Evolutionary conservation across 192 early-diverging fungal genomes (phyloP).

Genomic region (Umbelopsis isabellina): DNA sequence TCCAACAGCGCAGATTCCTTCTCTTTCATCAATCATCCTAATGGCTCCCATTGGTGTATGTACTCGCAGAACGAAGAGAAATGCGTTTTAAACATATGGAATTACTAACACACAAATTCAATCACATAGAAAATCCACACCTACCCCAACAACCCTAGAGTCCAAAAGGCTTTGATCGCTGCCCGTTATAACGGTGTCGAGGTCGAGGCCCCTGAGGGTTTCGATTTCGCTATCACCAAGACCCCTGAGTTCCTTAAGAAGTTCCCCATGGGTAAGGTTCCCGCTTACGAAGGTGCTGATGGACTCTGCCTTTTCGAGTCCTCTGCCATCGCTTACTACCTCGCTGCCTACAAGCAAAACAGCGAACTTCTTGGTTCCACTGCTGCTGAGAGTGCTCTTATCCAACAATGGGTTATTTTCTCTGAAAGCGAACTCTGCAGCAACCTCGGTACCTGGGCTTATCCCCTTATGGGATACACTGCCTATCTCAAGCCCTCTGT

Average conservation of each 20-base stretch:
- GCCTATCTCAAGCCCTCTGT: slow-evolving; percentile 56
- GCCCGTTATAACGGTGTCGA: slow-evolving; percentile 71
- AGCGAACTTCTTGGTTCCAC: slow-evolving; percentile 59
- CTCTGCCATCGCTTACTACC: slow-evolving; percentile 92
- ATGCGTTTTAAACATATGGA: background rate
- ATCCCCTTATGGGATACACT: slow-evolving; percentile 48
- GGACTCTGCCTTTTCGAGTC: slow-evolving; percentile 79
- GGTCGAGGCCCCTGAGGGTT: slow-evolving; percentile 61
- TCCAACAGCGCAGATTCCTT: background rate
- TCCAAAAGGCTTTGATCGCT: slow-evolving; percentile 63
- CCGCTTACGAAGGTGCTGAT: slow-evolving; percentile 83
- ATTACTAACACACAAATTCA: background rate
- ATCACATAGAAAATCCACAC: slow-evolving; percentile 54
- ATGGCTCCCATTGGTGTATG: slow-evolving; percentile 39
- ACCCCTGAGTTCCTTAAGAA: slow-evolving; percentile 85
- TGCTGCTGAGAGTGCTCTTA: slow-evolving; percentile 62
- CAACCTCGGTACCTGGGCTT: slow-evolving; percentile 44
- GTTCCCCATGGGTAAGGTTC: slow-evolving; percentile 92
- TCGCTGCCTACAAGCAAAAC: slow-evolving; percentile 51
- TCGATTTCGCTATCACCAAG: slow-evolving; percentile 75
- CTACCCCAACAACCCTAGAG: slow-evolving; percentile 74
- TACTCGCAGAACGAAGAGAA: background rate
- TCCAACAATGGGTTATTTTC: slow-evolving; percentile 69
- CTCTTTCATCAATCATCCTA: slow-evolving; percentile 6
- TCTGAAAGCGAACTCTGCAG: slow-evolving; percentile 62